Evolutionary conservation across 805 yeast species (phyloP).

Genomic region (Candida nitratophila): DNA sequence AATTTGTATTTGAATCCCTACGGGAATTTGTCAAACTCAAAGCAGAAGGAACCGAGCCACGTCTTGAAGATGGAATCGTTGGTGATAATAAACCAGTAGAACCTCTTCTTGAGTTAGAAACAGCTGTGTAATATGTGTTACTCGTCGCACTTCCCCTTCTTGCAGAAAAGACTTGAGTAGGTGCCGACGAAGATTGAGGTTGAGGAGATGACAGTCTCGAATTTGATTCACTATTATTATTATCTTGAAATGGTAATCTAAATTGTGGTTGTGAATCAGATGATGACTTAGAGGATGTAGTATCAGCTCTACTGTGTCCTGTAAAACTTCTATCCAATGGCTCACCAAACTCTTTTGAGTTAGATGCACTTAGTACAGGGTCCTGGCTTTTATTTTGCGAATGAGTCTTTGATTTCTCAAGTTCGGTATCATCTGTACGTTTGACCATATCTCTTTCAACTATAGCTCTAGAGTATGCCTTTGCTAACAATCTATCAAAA

Average conservation of each 20-base stretch:
- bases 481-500: constrained; percentile 54
- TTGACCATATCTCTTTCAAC: constrained; percentile 14
- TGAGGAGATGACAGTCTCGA: constrained; percentile 11
- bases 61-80: constrained; percentile 1
- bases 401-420: background rate
- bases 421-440: background rate
- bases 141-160: background rate
- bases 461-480: constrained; percentile 57
- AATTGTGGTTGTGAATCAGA: constrained; percentile 45
- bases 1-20: background rate
- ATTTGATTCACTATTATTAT: constrained; percentile 9
- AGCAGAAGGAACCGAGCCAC: constrained; percentile 2
- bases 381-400: background rate
- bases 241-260: constrained; percentile 65
- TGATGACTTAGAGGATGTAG: constrained; percentile 3
- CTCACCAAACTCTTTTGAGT: background rate
- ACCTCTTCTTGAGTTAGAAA: constrained; percentile 8
- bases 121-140: background rate
- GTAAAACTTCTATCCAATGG: background rate
- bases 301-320: background rate
- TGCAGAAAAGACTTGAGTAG: background rate
- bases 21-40: background rate
- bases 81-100: constrained; percentile 6
- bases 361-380: constrained; percentile 9
- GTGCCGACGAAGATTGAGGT: background rate